phyloP scores from a whole-genome alignment of 768 basidiomycete genomes.

The Tricholoma bakamatsutake region DNA sequence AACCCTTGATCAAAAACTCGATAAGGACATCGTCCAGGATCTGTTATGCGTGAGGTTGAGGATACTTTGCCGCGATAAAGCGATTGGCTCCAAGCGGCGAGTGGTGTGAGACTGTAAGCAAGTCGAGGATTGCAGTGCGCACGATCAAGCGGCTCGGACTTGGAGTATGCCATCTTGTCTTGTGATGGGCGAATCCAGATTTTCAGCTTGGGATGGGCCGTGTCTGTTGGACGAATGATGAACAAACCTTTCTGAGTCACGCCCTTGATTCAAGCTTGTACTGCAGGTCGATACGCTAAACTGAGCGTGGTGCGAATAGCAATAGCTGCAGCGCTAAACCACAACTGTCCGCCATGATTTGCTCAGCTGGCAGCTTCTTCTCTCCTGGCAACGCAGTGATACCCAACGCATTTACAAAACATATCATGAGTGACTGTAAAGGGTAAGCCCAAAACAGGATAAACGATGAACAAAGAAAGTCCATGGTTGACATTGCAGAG shows the following conservation, averaged over 20 bases:
- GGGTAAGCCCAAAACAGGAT: slow-evolving; percentile 53
- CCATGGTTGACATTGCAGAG: no score
- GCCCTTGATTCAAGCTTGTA: slow-evolving; percentile 53
- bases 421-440: slow-evolving; percentile 59
- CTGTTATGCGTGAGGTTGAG: slow-evolving; percentile 58
- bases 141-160: slow-evolving; percentile 17
- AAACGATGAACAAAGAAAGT: no score
- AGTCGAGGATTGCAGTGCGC: slow-evolving; percentile 58
- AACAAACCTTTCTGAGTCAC: slow-evolving; percentile 51
- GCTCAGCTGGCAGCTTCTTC: slow-evolving; percentile 43
- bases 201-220: slow-evolving; percentile 30
- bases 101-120: slow-evolving; percentile 45
- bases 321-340: slow-evolving; percentile 53
- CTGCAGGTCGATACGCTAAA: slow-evolving; percentile 22
- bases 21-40: slow-evolving; percentile 40
- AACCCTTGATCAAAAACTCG: slow-evolving; percentile 41
- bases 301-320: slow-evolving; percentile 30
- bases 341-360: slow-evolving; percentile 71
- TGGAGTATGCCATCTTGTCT: slow-evolving; percentile 45
- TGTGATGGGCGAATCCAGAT: slow-evolving; percentile 64
- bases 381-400: slow-evolving; percentile 18
- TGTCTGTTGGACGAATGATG: slow-evolving; percentile 44
- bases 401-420: slow-evolving; percentile 29
- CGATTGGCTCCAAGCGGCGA: slow-evolving; percentile 17
- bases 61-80: slow-evolving; percentile 50